Base-by-base conservation (phyloP, 495 filamentous ascomycete species). In the Hypoxylon cercidicola region DNA sequence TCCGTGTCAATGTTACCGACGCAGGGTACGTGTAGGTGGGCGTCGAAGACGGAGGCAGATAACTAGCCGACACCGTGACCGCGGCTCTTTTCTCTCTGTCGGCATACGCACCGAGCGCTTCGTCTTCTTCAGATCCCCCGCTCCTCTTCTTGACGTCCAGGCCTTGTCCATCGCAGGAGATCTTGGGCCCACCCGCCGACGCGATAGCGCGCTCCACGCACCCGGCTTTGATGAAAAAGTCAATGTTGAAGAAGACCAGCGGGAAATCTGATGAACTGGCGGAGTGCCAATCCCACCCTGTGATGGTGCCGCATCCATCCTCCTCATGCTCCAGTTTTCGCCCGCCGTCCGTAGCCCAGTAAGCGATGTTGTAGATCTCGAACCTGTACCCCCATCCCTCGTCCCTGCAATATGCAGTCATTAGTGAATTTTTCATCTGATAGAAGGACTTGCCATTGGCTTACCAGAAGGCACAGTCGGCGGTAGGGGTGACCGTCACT, bases 141-240 rank as follows among this genome's bases (percentile, higher is more conserved):
- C 5, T 41, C 15, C 39, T 4, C 39, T 41, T 41, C 15, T 41
- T 41, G 2, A 41, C 1, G 39, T 41, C 39, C 11, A 41, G 8
- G 15, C 39, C 39, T 2, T 16, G 13, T 2, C 39, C 13, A 0
- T 13, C 16, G 35, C 62, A 66, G 21, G 37, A 54, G 3, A 66
- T 52, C 13, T 66, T 39, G 15, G 62, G 62, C 19, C 62, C 62
- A 12, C 47, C 32, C 1, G 56, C 56, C n/a, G 56, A 60, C 15
- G 41, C 56, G 13, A 60, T 60, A 19, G 56, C 56, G n/a, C 62
- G 56, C 37, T 66, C 62, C 25, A 66, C 37, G 25, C 62, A 66
- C 11, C 62, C 62, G 28, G 4, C 32, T 23, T 53, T 55, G 55
- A 66, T 61, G 18, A 77, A 55, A 1, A 53, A 35, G 30, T 21